Conservation (phyloP, 768 basidiomycete species). For the Panaeolus cyanescens region DNA sequence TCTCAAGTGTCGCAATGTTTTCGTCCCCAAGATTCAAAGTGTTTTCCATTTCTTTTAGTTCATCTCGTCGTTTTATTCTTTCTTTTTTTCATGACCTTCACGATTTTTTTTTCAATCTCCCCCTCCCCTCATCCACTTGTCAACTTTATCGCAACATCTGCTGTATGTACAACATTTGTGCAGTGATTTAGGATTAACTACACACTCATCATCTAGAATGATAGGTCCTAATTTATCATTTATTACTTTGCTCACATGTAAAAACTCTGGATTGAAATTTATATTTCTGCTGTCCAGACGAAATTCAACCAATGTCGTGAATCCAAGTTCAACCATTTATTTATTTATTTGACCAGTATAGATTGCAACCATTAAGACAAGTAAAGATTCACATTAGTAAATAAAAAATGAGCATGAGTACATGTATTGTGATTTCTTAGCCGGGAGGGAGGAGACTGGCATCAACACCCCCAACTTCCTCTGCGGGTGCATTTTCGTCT, state of each 20-base stretch:
- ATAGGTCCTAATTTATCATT: constrained; percentile 6
- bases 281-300: constrained; percentile 6
- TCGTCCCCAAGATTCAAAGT: constrained; percentile 66
- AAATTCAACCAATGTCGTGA: background rate
- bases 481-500: constrained; percentile 47
- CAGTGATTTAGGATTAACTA: background rate
- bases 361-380: constrained; percentile 5
- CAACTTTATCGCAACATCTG: constrained; percentile 2
- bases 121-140: constrained; percentile 40
- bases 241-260: background rate
- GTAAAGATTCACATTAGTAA: constrained; percentile 3
- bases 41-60: constrained; percentile 35
- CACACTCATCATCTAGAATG: background rate
- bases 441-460: constrained; percentile 94
- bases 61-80: constrained; percentile 6
- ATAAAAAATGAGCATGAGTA: background rate
- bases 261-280: background rate
- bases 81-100: constrained; percentile 31
- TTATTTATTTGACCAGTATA: background rate
- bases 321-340: background rate
- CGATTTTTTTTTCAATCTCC: constrained; percentile 59
- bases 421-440: constrained; percentile 32
- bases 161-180: constrained; percentile 19
- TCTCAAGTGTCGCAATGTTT: background rate
- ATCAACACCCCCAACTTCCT: constrained; percentile 71